phyloP scores from a whole-genome alignment of 768 basidiomycete species.

The Leccinellum luteum region DNA sequence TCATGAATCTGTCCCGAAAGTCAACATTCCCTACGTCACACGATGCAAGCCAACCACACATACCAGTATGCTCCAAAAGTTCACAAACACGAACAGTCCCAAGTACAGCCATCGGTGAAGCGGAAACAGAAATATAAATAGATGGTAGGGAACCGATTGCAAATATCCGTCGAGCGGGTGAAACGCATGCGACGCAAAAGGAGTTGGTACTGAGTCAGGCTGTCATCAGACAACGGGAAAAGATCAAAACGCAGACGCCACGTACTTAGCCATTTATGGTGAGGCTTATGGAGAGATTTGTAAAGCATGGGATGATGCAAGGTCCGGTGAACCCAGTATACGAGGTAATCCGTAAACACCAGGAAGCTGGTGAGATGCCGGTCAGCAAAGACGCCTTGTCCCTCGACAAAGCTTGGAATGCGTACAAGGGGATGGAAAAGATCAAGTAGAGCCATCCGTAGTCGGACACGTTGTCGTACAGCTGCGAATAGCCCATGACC shows the following conservation, averaged over 20 bases:
- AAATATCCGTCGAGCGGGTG: slow-evolving; percentile 93
- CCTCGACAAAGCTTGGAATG: slow-evolving; percentile 3
- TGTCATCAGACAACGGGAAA: slow-evolving; percentile 13
- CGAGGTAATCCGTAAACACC: slow-evolving; percentile 85
- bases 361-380: slow-evolving; percentile 53
- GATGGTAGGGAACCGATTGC: slow-evolving; percentile 93
- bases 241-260: neutral
- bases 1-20: slow-evolving; percentile 79
- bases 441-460: slow-evolving; percentile 76
- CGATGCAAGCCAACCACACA: slow-evolving; percentile 27
- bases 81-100: slow-evolving; percentile 84
- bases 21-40: neutral
- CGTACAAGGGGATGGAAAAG: slow-evolving; percentile 68
- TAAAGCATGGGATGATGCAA: slow-evolving; percentile 85
- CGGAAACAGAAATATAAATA: slow-evolving; percentile 89
- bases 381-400: neutral
- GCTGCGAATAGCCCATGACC: slow-evolving; percentile 74
- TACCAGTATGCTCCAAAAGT: slow-evolving; percentile 92
- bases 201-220: slow-evolving; percentile 75
- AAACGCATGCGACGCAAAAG: slow-evolving; percentile 97
- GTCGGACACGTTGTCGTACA: slow-evolving; percentile 77
- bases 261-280: slow-evolving; percentile 98
- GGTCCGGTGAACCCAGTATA: slow-evolving; percentile 96
- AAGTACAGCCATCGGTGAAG: slow-evolving; percentile 84
- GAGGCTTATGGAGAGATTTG: slow-evolving; percentile 93